Percentiles rank a stretch among this genome's conserved stretches.
These are phyloP conservation scores for Colletotrichum camelliae DNA, from an alignment of 2,329 filamentous ascomycete genomes.

Conservation along the genomic window DNA sequence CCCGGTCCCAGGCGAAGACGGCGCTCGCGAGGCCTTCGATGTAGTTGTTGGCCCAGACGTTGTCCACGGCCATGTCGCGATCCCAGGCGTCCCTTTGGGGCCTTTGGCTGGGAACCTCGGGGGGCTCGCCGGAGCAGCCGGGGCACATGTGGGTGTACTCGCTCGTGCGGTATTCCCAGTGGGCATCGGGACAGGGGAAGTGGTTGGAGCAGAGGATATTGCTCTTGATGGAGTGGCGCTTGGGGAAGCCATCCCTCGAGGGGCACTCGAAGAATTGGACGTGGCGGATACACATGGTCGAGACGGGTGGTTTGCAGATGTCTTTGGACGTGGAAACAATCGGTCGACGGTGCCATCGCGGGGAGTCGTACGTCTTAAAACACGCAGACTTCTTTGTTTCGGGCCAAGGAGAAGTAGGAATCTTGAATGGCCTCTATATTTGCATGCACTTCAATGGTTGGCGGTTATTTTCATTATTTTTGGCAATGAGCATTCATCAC, in stretches of 20 bases:
- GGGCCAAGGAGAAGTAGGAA: background rate
- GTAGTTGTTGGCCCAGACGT: constrained; percentile 7
- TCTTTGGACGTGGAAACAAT: background rate
- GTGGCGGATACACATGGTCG: constrained; percentile 14
- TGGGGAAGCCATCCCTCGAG: background rate
- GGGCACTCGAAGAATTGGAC: constrained; percentile 9
- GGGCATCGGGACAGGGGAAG: background rate
- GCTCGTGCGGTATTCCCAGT: constrained; percentile 15
- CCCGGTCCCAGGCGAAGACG: background rate
- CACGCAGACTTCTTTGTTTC: background rate
- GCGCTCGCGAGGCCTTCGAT: background rate
- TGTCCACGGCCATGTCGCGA: background rate
- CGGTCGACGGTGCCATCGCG: background rate
- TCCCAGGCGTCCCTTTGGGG: constrained; percentile 4
- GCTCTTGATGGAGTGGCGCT: background rate
- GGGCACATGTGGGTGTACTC: constrained; percentile 12
- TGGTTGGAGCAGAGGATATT: constrained; percentile 19
- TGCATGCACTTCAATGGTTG: background rate
- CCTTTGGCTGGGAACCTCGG: constrained; percentile 1
- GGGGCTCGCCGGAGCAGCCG: constrained; percentile 16
- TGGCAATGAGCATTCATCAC: background rate
- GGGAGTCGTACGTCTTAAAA: background rate
- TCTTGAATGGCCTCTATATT: background rate
- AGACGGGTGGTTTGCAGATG: background rate
- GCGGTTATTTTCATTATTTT: background rate